These are phyloP conservation scores for Trichocladium uniseriatum DNA, from an alignment of 495 filamentous ascomycete species.

Conservation along the genomic window DNA sequence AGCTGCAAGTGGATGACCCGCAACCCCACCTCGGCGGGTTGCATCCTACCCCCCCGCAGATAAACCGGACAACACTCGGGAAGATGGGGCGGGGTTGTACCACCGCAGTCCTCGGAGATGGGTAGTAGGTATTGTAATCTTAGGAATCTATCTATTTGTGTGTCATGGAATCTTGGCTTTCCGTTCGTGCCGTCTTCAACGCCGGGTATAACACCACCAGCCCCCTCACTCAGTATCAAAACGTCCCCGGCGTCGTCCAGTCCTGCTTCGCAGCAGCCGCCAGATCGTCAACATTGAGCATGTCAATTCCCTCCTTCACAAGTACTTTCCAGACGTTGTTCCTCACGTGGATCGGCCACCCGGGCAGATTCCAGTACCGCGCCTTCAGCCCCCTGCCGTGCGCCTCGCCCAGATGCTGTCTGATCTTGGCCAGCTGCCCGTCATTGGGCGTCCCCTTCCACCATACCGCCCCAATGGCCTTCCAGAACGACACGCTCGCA, in stretches of 20 bases:
- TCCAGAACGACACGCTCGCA: conserved; percentile 41
- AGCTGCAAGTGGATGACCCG: background rate
- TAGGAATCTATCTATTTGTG: background rate
- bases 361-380: conserved; percentile 71
- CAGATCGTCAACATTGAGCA: conserved; percentile 75
- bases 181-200: background rate
- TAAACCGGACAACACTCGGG: conserved; percentile 24
- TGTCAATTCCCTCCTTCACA: conserved; percentile 58
- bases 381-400: conserved; percentile 60
- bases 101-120: background rate
- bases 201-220: background rate
- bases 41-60: conserved; percentile 17
- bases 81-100: conserved; percentile 8
- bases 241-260: conserved; percentile 24
- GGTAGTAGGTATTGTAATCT: background rate
- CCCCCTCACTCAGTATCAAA: background rate
- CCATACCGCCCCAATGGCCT: conserved; percentile 36
- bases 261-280: conserved; percentile 23
- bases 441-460: conserved; percentile 34
- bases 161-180: too few species aligned
- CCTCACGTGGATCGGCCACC: conserved; percentile 64
- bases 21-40: conserved; percentile 7
- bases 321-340: conserved; percentile 68
- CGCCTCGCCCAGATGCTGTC: conserved; percentile 58
- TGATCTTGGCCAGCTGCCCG: conserved; percentile 50